These are phyloP conservation scores for Podospora pseudopauciseta DNA, from an alignment of 495 filamentous ascomycete genomes.

Conservation along the genomic window DNA sequence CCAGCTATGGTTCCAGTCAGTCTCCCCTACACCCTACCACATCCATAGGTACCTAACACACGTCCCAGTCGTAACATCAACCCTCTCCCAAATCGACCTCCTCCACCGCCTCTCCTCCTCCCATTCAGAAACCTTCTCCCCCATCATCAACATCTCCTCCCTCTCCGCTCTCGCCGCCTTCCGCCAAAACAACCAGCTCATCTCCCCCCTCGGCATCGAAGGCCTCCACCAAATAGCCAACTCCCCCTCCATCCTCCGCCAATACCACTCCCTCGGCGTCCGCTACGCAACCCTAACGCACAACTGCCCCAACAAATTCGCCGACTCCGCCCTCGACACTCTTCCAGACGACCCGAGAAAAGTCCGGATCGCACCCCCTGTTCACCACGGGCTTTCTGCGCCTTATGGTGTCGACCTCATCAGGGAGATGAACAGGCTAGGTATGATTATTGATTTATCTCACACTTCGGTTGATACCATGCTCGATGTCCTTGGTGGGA, in stretches of 20 bases:
- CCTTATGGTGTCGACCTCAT: slow-evolving; percentile 61
- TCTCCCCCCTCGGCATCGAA: slow-evolving; percentile 77
- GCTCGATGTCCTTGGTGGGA: slow-evolving; percentile 60
- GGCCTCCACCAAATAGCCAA: slow-evolving; percentile 96
- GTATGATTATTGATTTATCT: slow-evolving; percentile 73
- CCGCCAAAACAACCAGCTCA: slow-evolving; percentile 48
- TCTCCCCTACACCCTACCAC: not conserved
- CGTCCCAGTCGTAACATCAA: slow-evolving; percentile 53
- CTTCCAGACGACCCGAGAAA: slow-evolving; percentile 21
- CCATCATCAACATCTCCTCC: slow-evolving; percentile 47
- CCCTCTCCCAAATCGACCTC: slow-evolving; percentile 80
- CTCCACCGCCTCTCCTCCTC: slow-evolving; percentile 62
- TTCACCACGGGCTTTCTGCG: slow-evolving; percentile 62
- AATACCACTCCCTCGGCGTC: slow-evolving; percentile 75
- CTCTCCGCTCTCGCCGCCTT: slow-evolving; percentile 59
- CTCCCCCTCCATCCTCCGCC: slow-evolving; percentile 69
- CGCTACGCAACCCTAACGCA: slow-evolving; percentile 88
- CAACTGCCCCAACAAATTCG: slow-evolving; percentile 89
- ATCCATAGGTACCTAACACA: slow-evolving; percentile 14
- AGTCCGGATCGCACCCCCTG: slow-evolving; percentile 45
- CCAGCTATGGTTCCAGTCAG: slow-evolving; percentile 53
- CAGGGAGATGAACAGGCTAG: slow-evolving; percentile 74
- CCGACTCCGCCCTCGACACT: slow-evolving; percentile 70
- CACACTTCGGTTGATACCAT: slow-evolving; percentile 67
- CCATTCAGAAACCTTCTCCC: slow-evolving; percentile 70